A percentile compares a stretch with the other conserved stretches of the same genome.
Evolutionary conservation across 768 basidiomycete species (phyloP).

Genomic region (Xerocomellus chrysenteron): DNA sequence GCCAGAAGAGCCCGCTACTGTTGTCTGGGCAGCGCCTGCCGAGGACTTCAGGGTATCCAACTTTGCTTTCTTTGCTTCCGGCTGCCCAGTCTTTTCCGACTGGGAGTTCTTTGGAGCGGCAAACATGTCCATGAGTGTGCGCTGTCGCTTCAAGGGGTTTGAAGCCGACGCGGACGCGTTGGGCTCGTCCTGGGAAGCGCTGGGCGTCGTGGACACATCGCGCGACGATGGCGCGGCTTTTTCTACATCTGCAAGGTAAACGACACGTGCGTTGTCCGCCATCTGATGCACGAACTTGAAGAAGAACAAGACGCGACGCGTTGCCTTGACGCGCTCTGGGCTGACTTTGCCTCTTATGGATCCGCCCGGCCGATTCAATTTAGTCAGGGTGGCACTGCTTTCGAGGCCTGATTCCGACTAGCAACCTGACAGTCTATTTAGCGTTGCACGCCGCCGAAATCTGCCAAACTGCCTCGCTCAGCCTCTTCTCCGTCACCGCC

Average conservation of each 20-base stretch:
- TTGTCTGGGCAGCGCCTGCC: conserved; percentile 11
- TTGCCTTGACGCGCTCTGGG: conserved; percentile 5
- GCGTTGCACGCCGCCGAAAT: conserved; percentile 6
- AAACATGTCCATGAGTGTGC: conserved; percentile 67
- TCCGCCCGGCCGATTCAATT: not conserved
- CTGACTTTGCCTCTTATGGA: conserved; percentile 9
- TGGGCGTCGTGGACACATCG: conserved; percentile 16
- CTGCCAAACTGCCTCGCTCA: conserved; percentile 73
- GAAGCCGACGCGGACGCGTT: conserved; percentile 19
- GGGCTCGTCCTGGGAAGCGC: conserved; percentile 24
- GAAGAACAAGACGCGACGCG: conserved; percentile 19
- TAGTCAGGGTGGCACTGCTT: conserved; percentile 1
- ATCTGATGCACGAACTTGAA: conserved; percentile 13
- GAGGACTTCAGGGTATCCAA: conserved; percentile 28
- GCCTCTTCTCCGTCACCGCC: conserved; percentile 76
- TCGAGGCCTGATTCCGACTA: conserved; percentile 2
- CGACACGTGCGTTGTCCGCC: conserved; percentile 27
- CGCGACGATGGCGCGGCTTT: conserved; percentile 8
- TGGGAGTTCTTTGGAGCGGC: conserved; percentile 32
- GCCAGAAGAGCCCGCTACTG: conserved; percentile 12
- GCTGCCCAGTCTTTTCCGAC: conserved; percentile 22
- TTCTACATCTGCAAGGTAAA: conserved; percentile 51
- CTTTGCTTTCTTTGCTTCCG: conserved; percentile 50
- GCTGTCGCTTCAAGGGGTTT: conserved; percentile 50
- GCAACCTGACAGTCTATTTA: not conserved